These are phyloP conservation scores for Hortiboletus campestris DNA, from an alignment of 768 basidiomycete genomes.

Conservation along the genomic window DNA sequence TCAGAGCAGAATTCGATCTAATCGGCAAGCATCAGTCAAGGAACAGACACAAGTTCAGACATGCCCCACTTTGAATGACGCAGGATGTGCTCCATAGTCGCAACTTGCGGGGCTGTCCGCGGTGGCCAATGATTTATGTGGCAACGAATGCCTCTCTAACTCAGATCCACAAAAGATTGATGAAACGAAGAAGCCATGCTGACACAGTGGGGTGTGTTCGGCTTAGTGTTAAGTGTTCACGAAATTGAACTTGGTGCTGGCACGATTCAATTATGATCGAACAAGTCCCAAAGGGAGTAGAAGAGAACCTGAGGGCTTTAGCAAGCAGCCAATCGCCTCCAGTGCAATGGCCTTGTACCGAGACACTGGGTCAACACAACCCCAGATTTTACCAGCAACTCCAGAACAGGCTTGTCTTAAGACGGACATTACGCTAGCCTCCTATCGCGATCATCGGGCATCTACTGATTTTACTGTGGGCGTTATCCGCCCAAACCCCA, in stretches of 20 bases:
- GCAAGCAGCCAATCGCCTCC: background rate
- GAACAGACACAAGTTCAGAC: background rate
- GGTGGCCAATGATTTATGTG: background rate
- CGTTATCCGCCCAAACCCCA: background rate
- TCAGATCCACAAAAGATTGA: background rate
- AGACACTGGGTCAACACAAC: background rate
- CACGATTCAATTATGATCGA: slow-evolving; percentile 1
- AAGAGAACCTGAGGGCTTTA: background rate
- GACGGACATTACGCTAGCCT: background rate
- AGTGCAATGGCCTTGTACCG: background rate
- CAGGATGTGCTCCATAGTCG: slow-evolving; percentile 1
- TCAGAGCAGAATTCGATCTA: slow-evolving; percentile 1
- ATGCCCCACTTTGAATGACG: slow-evolving; percentile 4
- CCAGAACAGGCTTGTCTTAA: background rate
- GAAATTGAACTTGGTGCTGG: background rate
- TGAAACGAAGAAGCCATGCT: background rate
- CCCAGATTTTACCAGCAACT: slow-evolving; percentile 1
- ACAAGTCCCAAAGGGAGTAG: slow-evolving; percentile 1
- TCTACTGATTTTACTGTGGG: background rate
- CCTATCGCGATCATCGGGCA: background rate
- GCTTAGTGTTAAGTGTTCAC: background rate
- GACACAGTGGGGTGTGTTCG: background rate
- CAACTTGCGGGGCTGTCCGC: background rate
- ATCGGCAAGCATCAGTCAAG: background rate
- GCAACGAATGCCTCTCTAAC: background rate